Percentiles rank a stretch among this genome's conserved stretches.
Conservation (phyloP, 495 filamentous ascomycete species). For the Acidiella bohemica region DNA sequence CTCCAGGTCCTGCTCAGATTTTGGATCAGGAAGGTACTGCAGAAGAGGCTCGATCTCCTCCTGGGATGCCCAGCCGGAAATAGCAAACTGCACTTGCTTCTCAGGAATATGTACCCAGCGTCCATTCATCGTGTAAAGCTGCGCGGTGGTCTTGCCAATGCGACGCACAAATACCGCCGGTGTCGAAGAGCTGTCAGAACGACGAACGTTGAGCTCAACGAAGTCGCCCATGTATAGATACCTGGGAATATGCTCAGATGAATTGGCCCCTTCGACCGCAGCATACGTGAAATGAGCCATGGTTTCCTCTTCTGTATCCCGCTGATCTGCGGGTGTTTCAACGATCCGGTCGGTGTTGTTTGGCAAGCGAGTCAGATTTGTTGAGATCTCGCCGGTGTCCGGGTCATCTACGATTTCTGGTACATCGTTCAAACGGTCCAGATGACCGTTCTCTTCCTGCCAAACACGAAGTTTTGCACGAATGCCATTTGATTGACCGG, state of each 20-base stretch:
- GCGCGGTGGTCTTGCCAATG: conserved; percentile 28
- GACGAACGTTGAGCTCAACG: conserved; percentile 40
- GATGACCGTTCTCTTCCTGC: background rate
- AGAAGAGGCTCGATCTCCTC: conserved; percentile 45
- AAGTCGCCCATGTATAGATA: conserved; percentile 57
- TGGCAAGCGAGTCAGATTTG: conserved; percentile 18
- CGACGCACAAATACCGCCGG: conserved; percentile 56
- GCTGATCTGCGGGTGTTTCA: conserved; percentile 4
- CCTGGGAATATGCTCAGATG: conserved; percentile 2
- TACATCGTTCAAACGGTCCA: background rate
- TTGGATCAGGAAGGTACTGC: conserved; percentile 45
- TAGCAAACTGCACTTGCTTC: conserved; percentile 41
- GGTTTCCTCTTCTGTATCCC: conserved; percentile 14
- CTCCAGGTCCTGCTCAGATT: conserved; percentile 28
- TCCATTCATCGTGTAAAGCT: conserved; percentile 62
- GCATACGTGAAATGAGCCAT: conserved; percentile 11
- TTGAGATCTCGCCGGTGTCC: conserved; percentile 7
- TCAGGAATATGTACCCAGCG: conserved; percentile 50
- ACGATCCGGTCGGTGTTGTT: conserved; percentile 2
- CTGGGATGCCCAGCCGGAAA: conserved; percentile 48
- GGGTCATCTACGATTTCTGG: too few species aligned
- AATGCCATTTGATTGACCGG: background rate
- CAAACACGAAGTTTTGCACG: background rate
- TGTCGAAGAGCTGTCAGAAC: conserved; percentile 32
- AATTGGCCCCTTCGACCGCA: conserved; percentile 4